Evolutionary conservation across 495 filamentous ascomycete genomes (phyloP), one percentile per base, ranked within the genome.

Genomic region (Neurospora sp.): DNA sequence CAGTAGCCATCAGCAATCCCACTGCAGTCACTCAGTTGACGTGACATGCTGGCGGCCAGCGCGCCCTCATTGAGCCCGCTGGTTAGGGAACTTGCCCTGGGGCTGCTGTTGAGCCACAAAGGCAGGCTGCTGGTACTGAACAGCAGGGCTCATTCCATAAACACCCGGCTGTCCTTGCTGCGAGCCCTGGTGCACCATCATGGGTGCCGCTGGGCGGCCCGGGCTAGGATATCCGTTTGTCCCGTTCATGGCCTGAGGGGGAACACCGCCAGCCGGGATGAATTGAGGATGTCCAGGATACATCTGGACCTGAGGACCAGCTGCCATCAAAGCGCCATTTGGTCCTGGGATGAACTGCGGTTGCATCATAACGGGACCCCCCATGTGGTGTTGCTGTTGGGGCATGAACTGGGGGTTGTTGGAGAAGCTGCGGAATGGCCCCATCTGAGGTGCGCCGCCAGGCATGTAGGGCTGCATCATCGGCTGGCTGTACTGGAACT

Each of bases 211-310:
- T 37, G 88, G 88, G 22, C 92, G 87, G 70, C 92, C 89, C 1
- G 93, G 93, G 77, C 92, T 95, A n/a, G 92, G 91, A 81, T 91
- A 97, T 20, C 92, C 92, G 77, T 90, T 94, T 3, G 91, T 86
- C 14, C 82, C 84, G 22, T 83, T 82, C 76, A 87, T 84, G 10
- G 88, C 86, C 79, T 90, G 89, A 12, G 89, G 88, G 48, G 90
- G 89, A 20, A 87, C 88, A 18, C 80, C 76, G 73, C 88, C 82
- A 82, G 89, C 73, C 79, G 91, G 84, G 87, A 96, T 76, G 83
- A 86, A 91, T 70, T 91, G 91, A 39, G 81, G 78, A 40, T 83
- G 82, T 38, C 86, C 88, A 14, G 91, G 87, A 68, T 93, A 91
- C 81, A 94, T 91, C 44, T 87, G 88, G 86, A 94, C 90, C 77